These are phyloP conservation scores for Suillus decipiens DNA, from an alignment of 768 basidiomycete species.

Conservation along the genomic window DNA sequence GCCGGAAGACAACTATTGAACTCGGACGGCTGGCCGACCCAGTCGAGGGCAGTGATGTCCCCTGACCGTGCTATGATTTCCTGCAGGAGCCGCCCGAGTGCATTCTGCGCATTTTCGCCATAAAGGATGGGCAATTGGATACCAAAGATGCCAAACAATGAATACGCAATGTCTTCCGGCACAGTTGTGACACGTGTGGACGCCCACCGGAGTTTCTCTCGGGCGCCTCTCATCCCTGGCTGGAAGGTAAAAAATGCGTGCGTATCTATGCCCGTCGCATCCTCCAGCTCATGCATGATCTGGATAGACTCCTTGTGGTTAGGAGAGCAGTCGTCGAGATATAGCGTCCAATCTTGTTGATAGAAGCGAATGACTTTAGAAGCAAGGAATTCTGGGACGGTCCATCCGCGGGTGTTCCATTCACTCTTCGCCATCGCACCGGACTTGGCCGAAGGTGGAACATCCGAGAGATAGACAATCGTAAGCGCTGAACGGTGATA, in stretches of 20 bases:
- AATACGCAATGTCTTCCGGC: background rate
- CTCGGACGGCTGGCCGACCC: background rate
- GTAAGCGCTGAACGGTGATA: background rate
- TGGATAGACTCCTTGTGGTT: background rate
- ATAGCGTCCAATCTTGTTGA: background rate
- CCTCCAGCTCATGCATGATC: background rate
- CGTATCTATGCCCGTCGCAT: background rate
- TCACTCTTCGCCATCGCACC: background rate
- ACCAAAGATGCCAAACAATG: background rate
- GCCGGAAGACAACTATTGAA: background rate
- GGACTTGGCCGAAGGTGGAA: background rate
- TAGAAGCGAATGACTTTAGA: background rate
- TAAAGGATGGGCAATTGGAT: background rate
- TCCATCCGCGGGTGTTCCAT: background rate
- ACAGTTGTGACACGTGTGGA: background rate
- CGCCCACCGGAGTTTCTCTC: background rate
- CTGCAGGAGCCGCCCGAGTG: background rate
- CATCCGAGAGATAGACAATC: background rate
- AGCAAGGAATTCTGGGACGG: background rate
- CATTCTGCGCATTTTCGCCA: background rate
- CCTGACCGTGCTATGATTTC: background rate
- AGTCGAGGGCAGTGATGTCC: background rate
- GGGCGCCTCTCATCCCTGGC: background rate
- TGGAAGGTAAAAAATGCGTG: background rate
- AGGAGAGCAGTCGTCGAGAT: background rate